Evolutionary conservation across 2,329 filamentous ascomycete genomes (phyloP), one percentile per base, ranked within the genome.

Genomic region (Nigrospora osmanthi): DNA sequence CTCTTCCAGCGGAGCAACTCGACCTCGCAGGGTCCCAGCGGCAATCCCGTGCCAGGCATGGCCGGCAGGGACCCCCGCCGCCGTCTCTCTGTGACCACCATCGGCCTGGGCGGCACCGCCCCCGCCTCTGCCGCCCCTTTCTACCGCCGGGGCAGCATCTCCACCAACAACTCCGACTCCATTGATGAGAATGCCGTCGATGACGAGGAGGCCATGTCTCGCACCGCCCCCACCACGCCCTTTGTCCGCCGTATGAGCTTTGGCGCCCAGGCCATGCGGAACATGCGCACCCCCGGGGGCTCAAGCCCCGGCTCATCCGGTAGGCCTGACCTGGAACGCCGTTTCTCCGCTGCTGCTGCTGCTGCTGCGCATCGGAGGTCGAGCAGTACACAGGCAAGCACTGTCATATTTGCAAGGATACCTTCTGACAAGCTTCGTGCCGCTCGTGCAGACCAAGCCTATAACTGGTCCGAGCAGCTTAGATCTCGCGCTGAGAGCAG

Each of bases 381-480:
- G 48, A 61, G 58, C 49, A 61, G 52, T 56, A 61, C 66, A 65
- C 76, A 78, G 72, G 74, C 76, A 80, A 80, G 77, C 76, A 73
- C 67, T 66, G 69, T 68, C 72, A 72, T 73, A 64, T 60, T 66
- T 65, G 64, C 70, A 55, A 70, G 69, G 81, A 69, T 73, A 66
- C 65, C 71, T 77, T 81, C 82, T 86, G 78, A 86, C 81, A 71
- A 69, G 68, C 69, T 68, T 70, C 67, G 68, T 64, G 61, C 65
- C 58, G 66, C 68, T 71, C 78, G 75, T 68, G 69, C 80, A 90
- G 86, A 88, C 76, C 89, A 93, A 76, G 88, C 87, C 66, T 95
- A 94, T 78, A 95, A 95, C 70, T 95, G 91, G 86, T 88, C 89
- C 62, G 91, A 96, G 73, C 90, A 95, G 72, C 81, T 96, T 75